A percentile compares a stretch with the other conserved stretches of the same genome.
phyloP scores from a whole-genome alignment of 257 asterid genomes.

The Solanum microdontum region DNA sequence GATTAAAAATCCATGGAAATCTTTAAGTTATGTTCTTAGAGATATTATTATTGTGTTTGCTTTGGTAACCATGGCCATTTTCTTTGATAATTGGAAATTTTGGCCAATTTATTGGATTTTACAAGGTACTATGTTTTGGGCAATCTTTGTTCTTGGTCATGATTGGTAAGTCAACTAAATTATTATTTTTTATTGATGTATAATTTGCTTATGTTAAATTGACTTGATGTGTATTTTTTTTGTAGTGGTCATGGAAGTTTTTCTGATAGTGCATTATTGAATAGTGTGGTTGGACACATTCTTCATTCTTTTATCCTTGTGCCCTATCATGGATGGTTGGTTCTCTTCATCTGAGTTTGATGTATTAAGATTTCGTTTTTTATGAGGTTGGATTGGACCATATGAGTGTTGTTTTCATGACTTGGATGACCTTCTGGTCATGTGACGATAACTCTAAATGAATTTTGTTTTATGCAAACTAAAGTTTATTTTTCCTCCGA shows the following conservation, averaged over 20 bases:
- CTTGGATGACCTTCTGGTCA: background rate
- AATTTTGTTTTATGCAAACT: background rate
- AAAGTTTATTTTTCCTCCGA: background rate
- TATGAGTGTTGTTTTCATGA: background rate
- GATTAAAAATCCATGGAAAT: constrained; percentile 26
- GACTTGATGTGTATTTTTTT: background rate
- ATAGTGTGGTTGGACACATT: constrained; percentile 26
- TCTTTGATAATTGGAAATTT: constrained; percentile 11
- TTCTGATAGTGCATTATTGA: constrained; percentile 14
- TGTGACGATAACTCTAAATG: background rate
- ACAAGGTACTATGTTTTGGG: constrained; percentile 47
- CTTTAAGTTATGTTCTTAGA: constrained; percentile 25
- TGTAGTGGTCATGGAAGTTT: constrained; percentile 44
- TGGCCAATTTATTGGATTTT: constrained; percentile 35
- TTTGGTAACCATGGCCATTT: constrained; percentile 14
- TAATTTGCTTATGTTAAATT: background rate
- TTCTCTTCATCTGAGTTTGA: background rate
- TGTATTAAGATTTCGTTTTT: background rate
- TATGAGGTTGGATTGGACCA: too few relatives aligned
- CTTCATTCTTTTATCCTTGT: constrained; percentile 35
- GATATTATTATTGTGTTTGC: constrained; percentile 14
- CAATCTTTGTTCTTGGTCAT: constrained; percentile 39
- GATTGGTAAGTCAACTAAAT: constrained; percentile 18
- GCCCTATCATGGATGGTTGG: constrained; percentile 42
- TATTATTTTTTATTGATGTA: background rate